These are phyloP conservation scores for Penicillium polonicum DNA, from an alignment of 2,329 filamentous ascomycete genomes.

Conservation along the genomic window DNA sequence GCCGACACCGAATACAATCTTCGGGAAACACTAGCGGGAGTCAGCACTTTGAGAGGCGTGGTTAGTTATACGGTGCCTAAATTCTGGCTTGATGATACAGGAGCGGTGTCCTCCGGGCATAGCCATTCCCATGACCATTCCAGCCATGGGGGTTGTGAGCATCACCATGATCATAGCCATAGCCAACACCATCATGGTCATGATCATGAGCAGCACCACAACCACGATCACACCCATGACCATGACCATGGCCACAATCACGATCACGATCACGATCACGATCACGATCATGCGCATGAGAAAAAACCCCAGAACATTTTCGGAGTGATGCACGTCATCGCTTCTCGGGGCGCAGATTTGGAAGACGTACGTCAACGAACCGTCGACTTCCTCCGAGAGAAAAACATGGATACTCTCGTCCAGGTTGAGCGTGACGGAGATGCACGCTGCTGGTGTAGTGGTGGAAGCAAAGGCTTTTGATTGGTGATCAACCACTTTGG, in stretches of 20 bases:
- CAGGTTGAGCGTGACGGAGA: slow-evolving; percentile 88
- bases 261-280: slow-evolving; percentile 30
- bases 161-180: slow-evolving; percentile 31
- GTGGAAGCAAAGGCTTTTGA: slow-evolving; percentile 39
- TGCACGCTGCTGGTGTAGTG: slow-evolving; percentile 61
- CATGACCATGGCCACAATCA: slow-evolving; percentile 22
- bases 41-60: slow-evolving; percentile 79
- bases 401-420: slow-evolving; percentile 77
- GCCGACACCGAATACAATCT: slow-evolving; percentile 83
- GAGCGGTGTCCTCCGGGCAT: slow-evolving; percentile 38
- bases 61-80: slow-evolving; percentile 81
- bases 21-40: slow-evolving; percentile 79
- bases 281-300: slow-evolving; percentile 31
- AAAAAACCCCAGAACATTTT: slow-evolving; percentile 52
- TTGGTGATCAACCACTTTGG: background rate
- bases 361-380: slow-evolving; percentile 84
- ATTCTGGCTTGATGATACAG: slow-evolving; percentile 84
- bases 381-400: slow-evolving; percentile 64
- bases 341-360: slow-evolving; percentile 67
- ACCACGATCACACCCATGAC: slow-evolving; percentile 30
- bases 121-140: slow-evolving; percentile 38
- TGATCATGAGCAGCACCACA: slow-evolving; percentile 27
- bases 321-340: slow-evolving; percentile 84
- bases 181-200: slow-evolving; percentile 35
- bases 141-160: slow-evolving; percentile 31